Percentiles rank a stretch among this genome's conserved stretches.
These are phyloP conservation scores for Exophiala lecanii-corni DNA, from an alignment of 2,329 filamentous ascomycete species.

Conservation along the genomic window DNA sequence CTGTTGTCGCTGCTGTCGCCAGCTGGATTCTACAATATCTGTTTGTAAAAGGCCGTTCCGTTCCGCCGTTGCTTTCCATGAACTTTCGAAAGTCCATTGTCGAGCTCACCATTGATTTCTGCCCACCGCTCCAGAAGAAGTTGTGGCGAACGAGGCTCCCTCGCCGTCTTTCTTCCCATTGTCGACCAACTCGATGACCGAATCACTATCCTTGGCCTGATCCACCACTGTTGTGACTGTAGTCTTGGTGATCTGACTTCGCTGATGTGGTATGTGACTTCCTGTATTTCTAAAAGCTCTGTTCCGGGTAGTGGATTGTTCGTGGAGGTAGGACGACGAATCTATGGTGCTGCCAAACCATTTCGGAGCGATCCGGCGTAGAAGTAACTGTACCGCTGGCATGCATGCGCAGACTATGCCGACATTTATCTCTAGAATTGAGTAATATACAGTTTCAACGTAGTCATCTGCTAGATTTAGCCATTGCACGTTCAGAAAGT, in stretches of 20 bases:
- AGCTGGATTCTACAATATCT: too few species aligned
- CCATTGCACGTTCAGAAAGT: too few species aligned
- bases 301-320: background rate
- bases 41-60: too few species aligned
- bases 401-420: slow-evolving; percentile 44
- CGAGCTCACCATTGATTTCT: too few species aligned
- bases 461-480: slow-evolving; percentile 1
- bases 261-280: background rate
- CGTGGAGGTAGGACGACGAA: background rate
- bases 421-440: slow-evolving; percentile 37
- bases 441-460: background rate
- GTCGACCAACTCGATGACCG: background rate
- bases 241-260: background rate
- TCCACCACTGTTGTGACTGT: background rate
- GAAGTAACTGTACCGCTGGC: slow-evolving; percentile 27
- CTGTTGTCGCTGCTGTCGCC: too few species aligned
- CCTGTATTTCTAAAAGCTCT: background rate
- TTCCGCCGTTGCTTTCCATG: too few species aligned
- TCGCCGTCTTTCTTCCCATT: too few species aligned
- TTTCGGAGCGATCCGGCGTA: background rate
- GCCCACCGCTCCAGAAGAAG: too few species aligned
- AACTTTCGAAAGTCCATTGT: too few species aligned
- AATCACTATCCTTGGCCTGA: background rate
- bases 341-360: slow-evolving; percentile 1
- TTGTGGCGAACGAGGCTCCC: too few species aligned